Evolutionary conservation across 371 early-diverging fungal species (phyloP), one percentile per base, ranked within the genome.

Genomic region (Saksenaea vasiformis): DNA sequence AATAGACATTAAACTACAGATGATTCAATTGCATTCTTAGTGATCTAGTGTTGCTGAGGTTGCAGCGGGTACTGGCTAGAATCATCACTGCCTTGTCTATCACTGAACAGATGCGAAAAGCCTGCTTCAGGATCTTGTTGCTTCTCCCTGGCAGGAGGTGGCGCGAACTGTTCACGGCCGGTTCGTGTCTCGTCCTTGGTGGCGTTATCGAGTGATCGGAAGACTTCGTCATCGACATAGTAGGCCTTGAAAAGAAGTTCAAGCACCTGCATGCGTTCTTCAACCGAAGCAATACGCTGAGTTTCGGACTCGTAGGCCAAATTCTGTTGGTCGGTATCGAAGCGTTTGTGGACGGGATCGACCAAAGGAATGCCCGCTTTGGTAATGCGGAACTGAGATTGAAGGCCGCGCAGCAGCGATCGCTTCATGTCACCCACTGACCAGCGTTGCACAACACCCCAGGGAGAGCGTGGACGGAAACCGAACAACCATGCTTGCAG

Each of bases 21-120:
- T 22, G 51, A 47, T 47, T 47, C 51, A 47, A n/a, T n/a, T 47
- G 5, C 51, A n/a, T 47, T 22, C 22, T 47, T n/a, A 14, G 5
- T 5, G 39, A 1, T 39, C 15, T n/a, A n/a, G 39, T 22, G n/a
- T n/a, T 44, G 51, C 51, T 47, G 51, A 22, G 51, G 51, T 47
- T 22, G 51, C 22, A 47, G 22, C 3, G 51, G 51, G 51, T 47
- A 47, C 51, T 47, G 51, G 22, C 51, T 47, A n/a, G 51, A 47
- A 22, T 47, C 51, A 47, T 22, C 51, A 10, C 51, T 47, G 37
- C 75, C 75, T 51, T 69, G 78, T 62, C 81, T 70, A 64, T 80
- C 65, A 31, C 71, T 73, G 60, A 80, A 80, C 78, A 77, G 71
- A 58, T 80, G 80, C 11, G 76, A 71, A 60, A 80, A 80, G 0